A percentile compares a stretch with the other conserved stretches of the same genome.
Evolutionary conservation across 805 yeast species (phyloP).

Genomic region (Lachancea dasiensis): DNA sequence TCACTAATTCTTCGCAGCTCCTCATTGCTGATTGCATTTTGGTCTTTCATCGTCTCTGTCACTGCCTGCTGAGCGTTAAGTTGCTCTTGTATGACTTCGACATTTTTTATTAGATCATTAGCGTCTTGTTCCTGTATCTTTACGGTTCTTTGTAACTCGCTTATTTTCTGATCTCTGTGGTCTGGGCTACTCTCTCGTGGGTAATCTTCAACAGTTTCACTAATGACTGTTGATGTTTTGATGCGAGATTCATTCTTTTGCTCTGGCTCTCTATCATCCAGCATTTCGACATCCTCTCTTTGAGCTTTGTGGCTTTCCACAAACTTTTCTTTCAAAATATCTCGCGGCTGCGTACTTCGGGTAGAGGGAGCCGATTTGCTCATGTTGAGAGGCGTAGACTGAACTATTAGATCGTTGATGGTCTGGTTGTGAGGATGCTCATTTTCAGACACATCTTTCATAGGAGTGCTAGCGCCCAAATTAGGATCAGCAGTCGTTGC

Average conservation of each 20-base stretch:
- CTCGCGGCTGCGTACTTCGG: slow-evolving; percentile 10
- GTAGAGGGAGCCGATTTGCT: slow-evolving; percentile 3
- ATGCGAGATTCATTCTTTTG: background rate
- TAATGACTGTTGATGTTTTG: background rate
- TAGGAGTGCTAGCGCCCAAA: slow-evolving; percentile 16
- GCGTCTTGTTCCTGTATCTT: slow-evolving; percentile 6
- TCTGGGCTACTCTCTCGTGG: slow-evolving; percentile 2
- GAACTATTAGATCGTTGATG: slow-evolving; percentile 18
- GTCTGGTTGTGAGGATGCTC: slow-evolving; percentile 11
- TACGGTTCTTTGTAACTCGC: slow-evolving; percentile 6
- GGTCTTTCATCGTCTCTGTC: background rate
- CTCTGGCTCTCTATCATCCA: background rate
- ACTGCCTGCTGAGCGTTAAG: background rate
- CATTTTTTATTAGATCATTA: slow-evolving; percentile 1
- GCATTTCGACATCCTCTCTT: background rate
- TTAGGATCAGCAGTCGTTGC: slow-evolving; percentile 17
- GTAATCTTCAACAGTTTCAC: slow-evolving; percentile 10
- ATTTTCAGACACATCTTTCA: slow-evolving; percentile 11
- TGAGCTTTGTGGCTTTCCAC: slow-evolving; percentile 9
- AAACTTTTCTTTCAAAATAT: slow-evolving; percentile 10
- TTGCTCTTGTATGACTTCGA: background rate
- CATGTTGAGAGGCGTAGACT: slow-evolving; percentile 18
- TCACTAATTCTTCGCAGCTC: slow-evolving; percentile 1
- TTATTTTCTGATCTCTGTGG: slow-evolving; percentile 9
- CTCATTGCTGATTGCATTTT: background rate